Base-by-base conservation (phyloP, 331 rosid genomes). In the Cydonia oblonga region DNA sequence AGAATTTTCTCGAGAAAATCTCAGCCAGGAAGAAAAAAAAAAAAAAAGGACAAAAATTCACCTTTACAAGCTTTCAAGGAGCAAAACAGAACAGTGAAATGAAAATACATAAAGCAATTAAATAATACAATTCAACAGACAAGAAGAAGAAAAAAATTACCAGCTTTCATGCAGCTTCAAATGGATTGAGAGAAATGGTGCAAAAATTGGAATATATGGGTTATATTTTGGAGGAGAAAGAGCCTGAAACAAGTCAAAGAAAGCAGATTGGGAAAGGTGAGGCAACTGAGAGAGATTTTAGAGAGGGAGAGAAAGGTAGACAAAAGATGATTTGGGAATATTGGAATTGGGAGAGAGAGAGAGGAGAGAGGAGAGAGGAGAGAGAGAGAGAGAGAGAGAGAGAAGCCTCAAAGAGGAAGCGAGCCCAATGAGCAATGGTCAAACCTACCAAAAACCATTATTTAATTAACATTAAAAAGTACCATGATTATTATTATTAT, bases 351-450 rank as follows among this genome's bases (percentile, higher is more conserved):
- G 57, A 16, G 74, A 24, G 59, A 71, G 77, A 42, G 60, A 33
- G 38, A n/a, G 6, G 33, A 30, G 33, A 29, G 32, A 29, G 32
- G 6, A 5, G 32, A 29, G 6, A 51, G 6, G 33, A 30, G 33
- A 29, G 32, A 29, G 32, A 29, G 6, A 5, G 32, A 29, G 6
- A 51, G 33, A 29, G 68, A 23, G 58, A 71, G 77, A 40, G 59
- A 33, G 54, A 35, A 54, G 38, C 15, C 58, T 26, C 15, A 16
- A n/a, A 49, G 5, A 57, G 60, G 62, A 66, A 63, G 53, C 83
- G 84, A 81, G 79, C 84, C 83, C 89, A 81, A 86, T 83, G 80
- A 84, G 80, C 96, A 89, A 52, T 79, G 86, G 97, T 93, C 97
- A 93, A 93, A 91, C 87, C 90, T 80, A 85, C 80, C 84, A 23